phyloP scores from a whole-genome alignment of 1,139 yeast genomes.

The Pichia sp. region DNA sequence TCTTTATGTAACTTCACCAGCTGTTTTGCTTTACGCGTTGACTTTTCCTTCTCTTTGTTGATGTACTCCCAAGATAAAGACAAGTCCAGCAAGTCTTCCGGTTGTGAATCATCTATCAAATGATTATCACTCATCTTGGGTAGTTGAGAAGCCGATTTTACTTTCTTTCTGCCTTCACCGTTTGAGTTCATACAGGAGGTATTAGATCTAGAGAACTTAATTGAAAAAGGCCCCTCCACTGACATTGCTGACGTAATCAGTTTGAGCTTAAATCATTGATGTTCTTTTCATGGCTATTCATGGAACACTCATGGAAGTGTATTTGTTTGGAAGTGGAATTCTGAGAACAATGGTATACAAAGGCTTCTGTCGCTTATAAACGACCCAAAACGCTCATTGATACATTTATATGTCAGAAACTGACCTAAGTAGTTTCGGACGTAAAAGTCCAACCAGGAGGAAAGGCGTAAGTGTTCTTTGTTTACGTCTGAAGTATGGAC shows the following conservation, averaged over 20 bases:
- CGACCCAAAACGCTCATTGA: not conserved
- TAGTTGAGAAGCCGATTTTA: not conserved
- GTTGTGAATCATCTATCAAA: constrained; percentile 17
- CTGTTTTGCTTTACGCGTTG: constrained; percentile 17
- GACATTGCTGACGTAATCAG: not conserved
- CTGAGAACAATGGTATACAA: no score
- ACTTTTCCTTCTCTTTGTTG: constrained; percentile 7
- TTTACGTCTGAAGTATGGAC: not conserved
- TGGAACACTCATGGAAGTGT: not conserved
- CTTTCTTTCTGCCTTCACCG: not conserved
- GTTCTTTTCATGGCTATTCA: not conserved
- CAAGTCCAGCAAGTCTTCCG: constrained; percentile 13
- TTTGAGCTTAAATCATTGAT: not conserved
- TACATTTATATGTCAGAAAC: constrained; percentile 8
- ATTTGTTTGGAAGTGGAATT: not conserved
- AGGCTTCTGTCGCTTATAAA: not conserved
- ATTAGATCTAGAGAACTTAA: not conserved
- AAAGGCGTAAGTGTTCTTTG: constrained; percentile 18
- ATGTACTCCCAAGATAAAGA: constrained; percentile 21
- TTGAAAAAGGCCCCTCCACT: not conserved
- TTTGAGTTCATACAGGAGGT: not conserved
- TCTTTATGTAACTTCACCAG: constrained; percentile 13
- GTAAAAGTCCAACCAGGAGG: constrained; percentile 11
- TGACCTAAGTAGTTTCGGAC: constrained; percentile 6
- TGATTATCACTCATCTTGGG: not conserved